Percentiles rank a stretch among this genome's conserved stretches.
phyloP scores from a whole-genome alignment of 2,329 filamentous ascomycete genomes.

The Hypoxylon sp. region DNA sequence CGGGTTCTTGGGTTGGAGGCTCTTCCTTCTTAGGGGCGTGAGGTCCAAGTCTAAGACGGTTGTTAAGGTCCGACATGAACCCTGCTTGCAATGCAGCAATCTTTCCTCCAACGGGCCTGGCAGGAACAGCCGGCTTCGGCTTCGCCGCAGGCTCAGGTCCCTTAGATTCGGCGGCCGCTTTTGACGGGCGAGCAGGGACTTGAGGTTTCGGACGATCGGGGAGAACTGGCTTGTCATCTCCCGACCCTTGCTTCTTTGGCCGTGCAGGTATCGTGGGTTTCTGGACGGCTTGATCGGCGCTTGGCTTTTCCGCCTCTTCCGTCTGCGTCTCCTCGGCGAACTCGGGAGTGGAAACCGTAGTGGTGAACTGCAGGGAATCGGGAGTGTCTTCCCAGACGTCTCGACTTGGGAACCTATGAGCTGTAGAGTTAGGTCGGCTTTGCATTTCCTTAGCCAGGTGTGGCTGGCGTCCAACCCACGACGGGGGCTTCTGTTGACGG shows the following conservation, averaged over 20 bases:
- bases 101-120: conserved; percentile 80
- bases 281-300: conserved; percentile 46
- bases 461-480: conserved; percentile 56
- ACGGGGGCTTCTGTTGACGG: conserved; percentile 57
- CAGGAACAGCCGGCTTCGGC: conserved; percentile 83
- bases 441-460: conserved; percentile 59
- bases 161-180: conserved; percentile 48
- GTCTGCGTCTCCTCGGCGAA: conserved; percentile 51
- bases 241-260: conserved; percentile 51
- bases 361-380: conserved; percentile 80
- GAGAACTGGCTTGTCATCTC: conserved; percentile 53
- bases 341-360: conserved; percentile 70
- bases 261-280: conserved; percentile 70
- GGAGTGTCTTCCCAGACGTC: conserved; percentile 96
- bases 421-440: conserved; percentile 58
- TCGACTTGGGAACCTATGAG: conserved; percentile 84
- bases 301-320: conserved; percentile 52
- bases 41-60: conserved; percentile 86
- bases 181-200: conserved; percentile 62
- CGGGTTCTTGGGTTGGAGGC: conserved; percentile 59
- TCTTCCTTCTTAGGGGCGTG: conserved; percentile 80
- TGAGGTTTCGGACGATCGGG: conserved; percentile 66
- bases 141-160: conserved; percentile 62
- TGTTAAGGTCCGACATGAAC: conserved; percentile 93
- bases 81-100: conserved; percentile 90